Evolutionary conservation across 495 filamentous ascomycete genomes (phyloP).

Genomic region (Neurospora intermedia): DNA sequence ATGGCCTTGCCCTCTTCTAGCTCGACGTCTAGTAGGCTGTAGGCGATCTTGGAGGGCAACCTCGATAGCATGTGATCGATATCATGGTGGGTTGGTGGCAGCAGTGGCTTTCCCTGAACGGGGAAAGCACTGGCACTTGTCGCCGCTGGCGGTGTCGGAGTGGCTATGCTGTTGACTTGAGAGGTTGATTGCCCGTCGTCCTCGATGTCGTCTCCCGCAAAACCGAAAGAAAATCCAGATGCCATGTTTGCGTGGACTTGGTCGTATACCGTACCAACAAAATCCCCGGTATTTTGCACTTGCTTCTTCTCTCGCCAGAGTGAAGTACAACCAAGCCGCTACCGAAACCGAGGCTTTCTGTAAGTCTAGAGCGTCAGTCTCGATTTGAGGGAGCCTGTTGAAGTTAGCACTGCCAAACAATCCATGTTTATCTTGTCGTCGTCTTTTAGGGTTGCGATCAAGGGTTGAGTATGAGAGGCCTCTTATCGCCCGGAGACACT

Average conservation of each 20-base stretch:
- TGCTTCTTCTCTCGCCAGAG: not conserved
- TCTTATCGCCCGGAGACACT: not conserved
- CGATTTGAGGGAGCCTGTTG: not conserved
- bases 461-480: not conserved
- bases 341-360: not conserved
- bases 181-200: slow-evolving; percentile 34
- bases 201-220: slow-evolving; percentile 78
- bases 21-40: slow-evolving; percentile 48
- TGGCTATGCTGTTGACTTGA: not conserved
- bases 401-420: not conserved
- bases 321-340: not conserved
- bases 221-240: slow-evolving; percentile 62
- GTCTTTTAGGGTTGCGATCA: not conserved
- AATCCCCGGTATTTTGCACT: not conserved
- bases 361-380: not conserved
- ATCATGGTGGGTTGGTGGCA: slow-evolving; percentile 34
- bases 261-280: not conserved
- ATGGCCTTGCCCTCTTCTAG: slow-evolving; percentile 34
- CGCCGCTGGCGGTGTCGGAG: slow-evolving; percentile 14
- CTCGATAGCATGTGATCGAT: slow-evolving; percentile 47
- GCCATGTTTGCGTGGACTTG: slow-evolving; percentile 1
- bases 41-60: slow-evolving; percentile 72
- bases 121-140: slow-evolving; percentile 33
- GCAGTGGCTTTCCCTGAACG: slow-evolving; percentile 36
- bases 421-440: not conserved